Base-by-base conservation (phyloP, 805 yeast species). In the Candida tibetensis region DNA sequence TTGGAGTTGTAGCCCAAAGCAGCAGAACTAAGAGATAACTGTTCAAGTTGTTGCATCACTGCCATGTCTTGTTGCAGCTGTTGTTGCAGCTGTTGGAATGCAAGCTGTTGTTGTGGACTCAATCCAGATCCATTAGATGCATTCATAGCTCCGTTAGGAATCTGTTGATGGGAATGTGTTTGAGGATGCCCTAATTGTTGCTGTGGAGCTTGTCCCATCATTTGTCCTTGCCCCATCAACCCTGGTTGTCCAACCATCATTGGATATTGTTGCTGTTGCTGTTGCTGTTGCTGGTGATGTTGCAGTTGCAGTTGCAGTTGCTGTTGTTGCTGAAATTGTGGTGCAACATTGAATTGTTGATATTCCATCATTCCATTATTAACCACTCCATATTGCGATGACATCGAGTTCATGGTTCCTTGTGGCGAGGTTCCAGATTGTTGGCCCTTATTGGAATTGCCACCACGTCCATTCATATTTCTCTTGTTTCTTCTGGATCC, bases 11-110 rank as follows among this genome's bases (percentile, higher is more conserved):
- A 71, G 2, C 74, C 75, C 57, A 69, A 47, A 4, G 75, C 74
- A 2, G 72, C 75, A 3, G 75, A 69, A 35, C 69, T 67, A 41
- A 71, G 54, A 3, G 74, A 67, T 26, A 71, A 51, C 42, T 67
- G 73, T 48, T 71, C 74, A 46, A 71, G 66, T 45, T 70, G 75
- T 42, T 65, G 68, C 71, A 70, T 65, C 7, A 69, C 66, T 12
- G 58, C 61, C 25, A 56, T 36, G 37, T 63, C 66, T 36, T 60
- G 62, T 19, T 54, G 46, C 19, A 37, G 39, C 23, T 31, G 41
- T 23, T 30, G 35, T 28, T 37, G 40, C n/a, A 30, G 32, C 29
- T 36, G 47, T 21, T 39, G 49, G n/a, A n/a, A n/a, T n/a, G n/a
- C n/a, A n/a, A n/a, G n/a, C 15, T 42, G 49, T 17, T 18, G 28